phyloP scores from a whole-genome alignment of 768 basidiomycete species.

The Podaxis sp. region DNA sequence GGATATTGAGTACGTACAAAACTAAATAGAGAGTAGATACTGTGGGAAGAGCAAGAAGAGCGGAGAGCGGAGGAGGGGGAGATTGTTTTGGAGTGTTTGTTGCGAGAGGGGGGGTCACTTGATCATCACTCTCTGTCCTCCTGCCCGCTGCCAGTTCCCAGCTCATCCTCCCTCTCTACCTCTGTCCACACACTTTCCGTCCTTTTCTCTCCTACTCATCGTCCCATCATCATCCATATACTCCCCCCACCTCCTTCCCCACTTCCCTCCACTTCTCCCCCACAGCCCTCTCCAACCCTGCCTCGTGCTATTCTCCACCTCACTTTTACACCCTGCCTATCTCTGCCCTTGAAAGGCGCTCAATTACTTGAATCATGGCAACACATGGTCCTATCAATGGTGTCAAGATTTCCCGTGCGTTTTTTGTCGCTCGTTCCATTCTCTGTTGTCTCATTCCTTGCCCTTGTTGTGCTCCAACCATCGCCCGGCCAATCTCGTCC shows the following conservation, averaged over 20 bases:
- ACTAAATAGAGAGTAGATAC: not conserved
- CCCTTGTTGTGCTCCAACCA: slow-evolving; percentile 29
- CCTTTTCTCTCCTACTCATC: slow-evolving; percentile 22
- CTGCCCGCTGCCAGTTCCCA: slow-evolving; percentile 20
- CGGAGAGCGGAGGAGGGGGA: not conserved
- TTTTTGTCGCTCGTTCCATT: slow-evolving; percentile 18
- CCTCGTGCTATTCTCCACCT: slow-evolving; percentile 15
- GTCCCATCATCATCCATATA: slow-evolving; percentile 8
- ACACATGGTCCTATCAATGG: slow-evolving; percentile 84
- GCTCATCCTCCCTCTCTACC: slow-evolving; percentile 20
- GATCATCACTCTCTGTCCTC: slow-evolving; percentile 23
- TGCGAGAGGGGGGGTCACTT: slow-evolving; percentile 29
- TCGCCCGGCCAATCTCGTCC: slow-evolving; percentile 15
- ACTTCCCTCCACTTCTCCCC: slow-evolving; percentile 8
- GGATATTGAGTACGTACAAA: not conserved
- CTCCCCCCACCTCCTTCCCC: not conserved
- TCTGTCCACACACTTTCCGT: slow-evolving; percentile 19
- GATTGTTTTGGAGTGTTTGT: slow-evolving; percentile 33
- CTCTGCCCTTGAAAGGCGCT: slow-evolving; percentile 12
- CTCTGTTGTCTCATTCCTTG: slow-evolving; percentile 23
- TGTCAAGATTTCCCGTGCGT: slow-evolving; percentile 84
- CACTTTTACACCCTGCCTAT: not conserved
- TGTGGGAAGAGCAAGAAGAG: not conserved
- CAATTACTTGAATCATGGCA: slow-evolving; percentile 47
- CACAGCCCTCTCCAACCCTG: slow-evolving; percentile 10